Conservation (phyloP, 345 rosid genomes). For the Moricandia arvensis region DNA sequence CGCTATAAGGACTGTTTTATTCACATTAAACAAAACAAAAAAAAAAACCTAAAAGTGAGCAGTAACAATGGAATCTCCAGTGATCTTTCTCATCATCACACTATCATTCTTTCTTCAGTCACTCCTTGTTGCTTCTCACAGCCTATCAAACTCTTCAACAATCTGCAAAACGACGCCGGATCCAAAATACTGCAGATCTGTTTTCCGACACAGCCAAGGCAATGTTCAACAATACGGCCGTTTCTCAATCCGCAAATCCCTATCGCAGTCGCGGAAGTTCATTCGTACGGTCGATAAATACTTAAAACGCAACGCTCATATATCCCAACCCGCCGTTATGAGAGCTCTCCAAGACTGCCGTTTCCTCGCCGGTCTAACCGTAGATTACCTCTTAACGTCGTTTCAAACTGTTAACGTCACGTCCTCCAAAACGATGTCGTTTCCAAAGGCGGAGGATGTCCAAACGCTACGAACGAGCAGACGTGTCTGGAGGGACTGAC, state of each 20-base stretch:
- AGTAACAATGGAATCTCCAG: conserved; percentile 15
- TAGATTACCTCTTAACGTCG: conserved; percentile 57
- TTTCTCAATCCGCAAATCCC: conserved; percentile 57
- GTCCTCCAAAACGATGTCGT: conserved; percentile 34
- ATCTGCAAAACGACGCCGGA: conserved; percentile 60
- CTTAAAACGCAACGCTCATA: conserved; percentile 40
- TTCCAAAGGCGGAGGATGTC: conserved; percentile 52
- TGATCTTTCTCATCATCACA: conserved; percentile 8
- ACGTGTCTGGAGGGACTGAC: conserved; percentile 74
- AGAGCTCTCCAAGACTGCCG: conserved; percentile 83
- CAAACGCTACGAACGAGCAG: conserved; percentile 79
- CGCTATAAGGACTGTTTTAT: background rate
- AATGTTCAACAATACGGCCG: conserved; percentile 58
- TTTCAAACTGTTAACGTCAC: conserved; percentile 46
- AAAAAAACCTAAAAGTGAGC: background rate
- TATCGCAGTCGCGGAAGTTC: conserved; percentile 60
- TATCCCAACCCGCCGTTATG: conserved; percentile 42
- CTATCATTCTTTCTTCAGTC: conserved; percentile 15
- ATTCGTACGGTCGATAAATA: conserved; percentile 46
- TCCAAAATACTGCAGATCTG: conserved; percentile 57
- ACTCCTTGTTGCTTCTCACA: conserved; percentile 22
- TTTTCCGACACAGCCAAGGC: conserved; percentile 48
- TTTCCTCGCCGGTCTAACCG: conserved; percentile 51
- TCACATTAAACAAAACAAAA: no score
- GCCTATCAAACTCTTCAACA: conserved; percentile 37